Conservation (phyloP, 148 eudicot species). For the Pharnaceum exiguum region DNA sequence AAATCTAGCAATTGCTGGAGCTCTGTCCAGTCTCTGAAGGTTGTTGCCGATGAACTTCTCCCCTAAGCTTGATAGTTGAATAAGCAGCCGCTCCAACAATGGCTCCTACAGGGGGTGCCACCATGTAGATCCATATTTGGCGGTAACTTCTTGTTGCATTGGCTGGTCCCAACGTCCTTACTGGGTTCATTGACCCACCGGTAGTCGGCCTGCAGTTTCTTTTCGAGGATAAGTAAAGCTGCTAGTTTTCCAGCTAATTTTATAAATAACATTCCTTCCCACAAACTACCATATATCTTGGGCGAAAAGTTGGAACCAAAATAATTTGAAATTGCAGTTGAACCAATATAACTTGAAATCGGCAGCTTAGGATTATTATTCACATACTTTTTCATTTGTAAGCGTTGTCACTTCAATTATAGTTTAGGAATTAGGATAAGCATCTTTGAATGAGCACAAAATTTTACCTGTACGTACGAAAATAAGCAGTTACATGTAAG, state of each 20-base stretch:
- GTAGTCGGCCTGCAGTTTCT: constrained; percentile 26
- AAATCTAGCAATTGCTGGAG: too few relatives aligned
- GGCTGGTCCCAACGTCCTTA: constrained; percentile 39
- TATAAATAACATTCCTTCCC: neutral
- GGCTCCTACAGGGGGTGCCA: constrained; percentile 36
- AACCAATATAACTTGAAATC: too few relatives aligned
- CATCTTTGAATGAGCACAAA: too few relatives aligned
- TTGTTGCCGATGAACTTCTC: constrained; percentile 5
- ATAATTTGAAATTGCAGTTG: too few relatives aligned
- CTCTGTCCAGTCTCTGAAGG: too few relatives aligned
- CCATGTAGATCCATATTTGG: constrained; percentile 35
- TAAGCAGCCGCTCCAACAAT: constrained; percentile 33
- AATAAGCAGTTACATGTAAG: constrained; percentile 34
- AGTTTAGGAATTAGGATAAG: too few relatives aligned
- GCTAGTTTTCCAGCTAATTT: neutral
- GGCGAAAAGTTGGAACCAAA: too few relatives aligned
- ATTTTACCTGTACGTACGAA: too few relatives aligned
- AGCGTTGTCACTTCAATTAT: too few relatives aligned
- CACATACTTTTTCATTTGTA: too few relatives aligned
- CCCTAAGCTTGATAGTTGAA: constrained; percentile 25
- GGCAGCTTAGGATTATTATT: too few relatives aligned
- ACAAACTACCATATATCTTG: constrained; percentile 1
- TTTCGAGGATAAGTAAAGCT: neutral
- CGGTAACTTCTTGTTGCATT: constrained; percentile 30
- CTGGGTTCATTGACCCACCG: constrained; percentile 43